Evolutionary conservation across 192 early-diverging fungal species (phyloP).

Genomic region (Coemansia sp.): DNA sequence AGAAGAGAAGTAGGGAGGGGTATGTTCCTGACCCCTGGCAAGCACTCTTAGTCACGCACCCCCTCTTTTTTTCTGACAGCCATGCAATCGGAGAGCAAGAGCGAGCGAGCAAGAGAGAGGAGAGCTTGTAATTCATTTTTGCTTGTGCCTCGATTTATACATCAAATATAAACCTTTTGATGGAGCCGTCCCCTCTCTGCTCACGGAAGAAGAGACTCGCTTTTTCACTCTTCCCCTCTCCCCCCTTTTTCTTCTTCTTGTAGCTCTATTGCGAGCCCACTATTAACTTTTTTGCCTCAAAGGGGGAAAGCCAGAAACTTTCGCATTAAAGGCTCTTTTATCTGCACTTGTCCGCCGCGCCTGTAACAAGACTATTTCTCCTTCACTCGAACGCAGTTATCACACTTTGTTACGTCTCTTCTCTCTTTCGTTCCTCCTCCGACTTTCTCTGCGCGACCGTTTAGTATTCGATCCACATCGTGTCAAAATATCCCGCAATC

Average conservation of each 20-base stretch:
- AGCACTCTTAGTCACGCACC: background rate
- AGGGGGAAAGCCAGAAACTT: background rate
- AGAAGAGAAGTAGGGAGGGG: slow-evolving; percentile 4
- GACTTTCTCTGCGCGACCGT: no score
- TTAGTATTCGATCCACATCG: background rate
- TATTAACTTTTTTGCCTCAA: background rate
- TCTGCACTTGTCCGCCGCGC: slow-evolving; percentile 9
- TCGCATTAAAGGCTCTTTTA: background rate
- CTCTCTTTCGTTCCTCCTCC: slow-evolving; percentile 1
- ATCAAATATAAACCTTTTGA: slow-evolving; percentile 34
- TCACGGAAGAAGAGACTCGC: background rate
- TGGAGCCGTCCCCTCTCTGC: slow-evolving; percentile 3
- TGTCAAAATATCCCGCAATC: background rate
- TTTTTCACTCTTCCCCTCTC: slow-evolving; percentile 5
- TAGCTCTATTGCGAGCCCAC: background rate
- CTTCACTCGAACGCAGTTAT: slow-evolving; percentile 8
- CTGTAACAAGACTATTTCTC: slow-evolving; percentile 4
- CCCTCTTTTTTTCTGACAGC: slow-evolving; percentile 4
- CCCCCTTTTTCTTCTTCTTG: slow-evolving; percentile 7
- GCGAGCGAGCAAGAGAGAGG: no score
- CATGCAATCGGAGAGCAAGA: slow-evolving; percentile 2
- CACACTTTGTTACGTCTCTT: slow-evolving; percentile 13
- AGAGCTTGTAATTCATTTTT: slow-evolving; percentile 4
- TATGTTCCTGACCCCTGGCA: background rate
- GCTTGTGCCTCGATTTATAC: slow-evolving; percentile 14